Evolutionary conservation across 352 stramenopile species (phyloP), one percentile per base, ranked within the genome.

Genomic region (Salisapilia sapeloensis): DNA sequence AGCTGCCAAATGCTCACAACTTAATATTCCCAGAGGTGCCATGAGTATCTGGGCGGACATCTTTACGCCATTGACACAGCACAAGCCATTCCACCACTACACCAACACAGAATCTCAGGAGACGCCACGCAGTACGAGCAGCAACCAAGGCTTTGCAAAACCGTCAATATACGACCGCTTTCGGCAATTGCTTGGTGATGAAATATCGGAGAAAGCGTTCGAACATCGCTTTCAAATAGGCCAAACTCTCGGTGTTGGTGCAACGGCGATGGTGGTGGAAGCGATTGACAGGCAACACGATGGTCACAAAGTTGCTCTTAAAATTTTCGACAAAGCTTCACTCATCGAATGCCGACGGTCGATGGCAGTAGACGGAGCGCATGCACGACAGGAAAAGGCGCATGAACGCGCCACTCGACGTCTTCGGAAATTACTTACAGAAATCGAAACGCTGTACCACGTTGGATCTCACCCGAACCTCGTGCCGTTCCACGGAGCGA

Each of bases 391-490:
- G 29, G 69, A 89, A 37, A 81, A 76, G 46, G 72, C 72, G 1
- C 61, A 85, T 11, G 44, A 79, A 33, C 69, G 72, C 26, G 72
- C 75, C 28, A 62, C 60, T 3, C 50, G 72, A 14, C 58, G 72
- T 16, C 63, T 89, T 27, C 45, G 78, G 19, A 89, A 89, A 44
- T 60, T 89, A 32, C 38, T 85, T 27, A 78, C 62, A n/a, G 72
- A 89, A 45, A 49, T 89, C n/a, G 69, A 83, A 42, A 53, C 52
- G 29, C 61, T 89, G 28, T 33, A 67, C 16, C n/a, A n/a, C n/a
- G n/a, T n/a, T n/a, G n/a, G n/a, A n/a, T n/a, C n/a, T n/a, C 72
- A 89, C 43, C 61, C 63, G 3, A 83, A 89, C 36, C 76, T 89
- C 31, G 79, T 89, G 35, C 60, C 80, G 43, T 82, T 56, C 32